phyloP scores from a whole-genome alignment of 371 early-diverging fungal genomes.

The Modicella reniformis region DNA sequence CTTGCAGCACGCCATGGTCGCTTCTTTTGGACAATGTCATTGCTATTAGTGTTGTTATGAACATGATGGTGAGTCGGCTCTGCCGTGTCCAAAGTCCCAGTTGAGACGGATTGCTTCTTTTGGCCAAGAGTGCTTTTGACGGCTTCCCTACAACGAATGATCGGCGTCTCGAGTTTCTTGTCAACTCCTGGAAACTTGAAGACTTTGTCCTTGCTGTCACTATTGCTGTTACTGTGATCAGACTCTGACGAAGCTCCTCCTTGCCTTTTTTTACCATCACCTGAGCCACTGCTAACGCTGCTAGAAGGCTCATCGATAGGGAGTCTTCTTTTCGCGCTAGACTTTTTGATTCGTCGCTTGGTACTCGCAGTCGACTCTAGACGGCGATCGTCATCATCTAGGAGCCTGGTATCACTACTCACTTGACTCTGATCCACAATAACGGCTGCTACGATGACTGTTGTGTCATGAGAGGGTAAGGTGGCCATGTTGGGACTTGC shows the following conservation, averaged over 20 bases:
- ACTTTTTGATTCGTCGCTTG: slow-evolving; percentile 18
- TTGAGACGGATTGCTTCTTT: neutral
- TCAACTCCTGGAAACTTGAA: neutral
- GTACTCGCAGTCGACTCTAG: neutral
- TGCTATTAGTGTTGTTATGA: neutral
- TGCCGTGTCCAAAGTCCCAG: neutral
- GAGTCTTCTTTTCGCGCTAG: slow-evolving; percentile 1
- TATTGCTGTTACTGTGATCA: slow-evolving; percentile 28
- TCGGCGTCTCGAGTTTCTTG: neutral
- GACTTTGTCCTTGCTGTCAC: neutral
- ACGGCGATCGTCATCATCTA: slow-evolving; percentile 9
- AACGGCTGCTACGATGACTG: too few species aligned
- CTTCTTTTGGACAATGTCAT: slow-evolving; percentile 4
- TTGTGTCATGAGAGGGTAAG: neutral
- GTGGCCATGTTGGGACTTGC: slow-evolving; percentile 4
- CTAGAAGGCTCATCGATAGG: slow-evolving; percentile 48
- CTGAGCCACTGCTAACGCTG: slow-evolving; percentile 8
- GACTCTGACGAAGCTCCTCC: slow-evolving; percentile 42
- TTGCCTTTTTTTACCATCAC: slow-evolving; percentile 12
- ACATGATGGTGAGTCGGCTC: neutral
- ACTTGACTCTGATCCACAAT: slow-evolving; percentile 8
- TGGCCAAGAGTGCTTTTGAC: neutral
- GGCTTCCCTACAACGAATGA: neutral
- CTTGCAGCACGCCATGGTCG: slow-evolving; percentile 28
- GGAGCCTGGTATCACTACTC: too few species aligned